A percentile compares a stretch with the other conserved stretches of the same genome.
Conservation (phyloP, 1,284 basidiomycete genomes). For the Boletellus deceptivus region DNA sequence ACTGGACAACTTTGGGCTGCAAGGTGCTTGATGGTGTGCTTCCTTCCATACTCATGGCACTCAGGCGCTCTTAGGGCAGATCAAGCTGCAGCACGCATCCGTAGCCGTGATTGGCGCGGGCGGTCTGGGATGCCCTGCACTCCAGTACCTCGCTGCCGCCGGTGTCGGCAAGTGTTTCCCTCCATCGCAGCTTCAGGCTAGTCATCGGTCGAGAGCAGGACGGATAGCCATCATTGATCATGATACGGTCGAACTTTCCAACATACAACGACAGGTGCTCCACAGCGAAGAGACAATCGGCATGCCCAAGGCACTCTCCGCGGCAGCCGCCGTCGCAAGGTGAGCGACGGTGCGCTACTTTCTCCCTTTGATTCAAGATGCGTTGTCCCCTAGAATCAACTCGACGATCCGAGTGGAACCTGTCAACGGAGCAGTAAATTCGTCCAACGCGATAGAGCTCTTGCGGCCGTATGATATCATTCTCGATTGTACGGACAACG, state of each 20-base stretch:
- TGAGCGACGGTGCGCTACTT: constrained; percentile 40
- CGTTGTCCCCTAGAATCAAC: constrained; percentile 57
- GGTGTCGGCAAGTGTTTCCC: constrained; percentile 71
- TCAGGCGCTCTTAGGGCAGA: constrained; percentile 63
- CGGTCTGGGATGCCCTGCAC: constrained; percentile 92
- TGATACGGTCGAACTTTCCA: constrained; percentile 88
- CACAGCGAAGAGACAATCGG: constrained; percentile 85
- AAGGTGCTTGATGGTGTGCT: constrained; percentile 46
- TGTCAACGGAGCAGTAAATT: constrained; percentile 50
- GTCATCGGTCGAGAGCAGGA: constrained; percentile 44
- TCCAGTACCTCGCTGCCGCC: constrained; percentile 91
- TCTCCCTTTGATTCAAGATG: not conserved
- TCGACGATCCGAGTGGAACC: constrained; percentile 58
- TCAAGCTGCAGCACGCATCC: constrained; percentile 72
- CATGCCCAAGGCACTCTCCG: constrained; percentile 81
- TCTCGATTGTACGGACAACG: constrained; percentile 95
- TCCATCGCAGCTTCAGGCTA: constrained; percentile 3
- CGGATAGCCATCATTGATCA: constrained; percentile 88
- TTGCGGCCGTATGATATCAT: constrained; percentile 72
- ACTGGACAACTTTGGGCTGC: constrained; percentile 83
- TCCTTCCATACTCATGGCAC: not conserved
- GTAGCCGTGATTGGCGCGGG: constrained; percentile 93
- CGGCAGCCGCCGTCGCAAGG: constrained; percentile 60
- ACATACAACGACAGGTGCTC: constrained; percentile 91
- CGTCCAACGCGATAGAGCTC: constrained; percentile 61